Base-by-base conservation (phyloP, 208 protist genomes). In the Leishmania braziliensis region DNA sequence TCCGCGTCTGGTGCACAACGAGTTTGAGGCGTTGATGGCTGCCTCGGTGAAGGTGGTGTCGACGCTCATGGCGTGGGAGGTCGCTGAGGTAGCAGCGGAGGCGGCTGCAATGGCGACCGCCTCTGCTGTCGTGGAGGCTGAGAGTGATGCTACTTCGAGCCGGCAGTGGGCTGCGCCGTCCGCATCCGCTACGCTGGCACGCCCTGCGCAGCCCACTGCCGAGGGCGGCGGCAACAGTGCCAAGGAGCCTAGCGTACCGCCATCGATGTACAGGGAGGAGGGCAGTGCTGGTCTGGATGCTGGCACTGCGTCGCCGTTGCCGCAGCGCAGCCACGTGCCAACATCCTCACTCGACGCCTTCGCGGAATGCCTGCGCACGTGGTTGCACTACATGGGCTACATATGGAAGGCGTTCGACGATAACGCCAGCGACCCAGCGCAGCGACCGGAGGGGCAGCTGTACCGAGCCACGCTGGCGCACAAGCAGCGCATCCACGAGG, bases 341-440 rank as follows among this genome's bases (percentile, higher is more conserved):
- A 65, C 69, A 8, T 65, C 78, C 5, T 46, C 68, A 10, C 70
- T 77, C 3, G 86, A 86, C 71, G 87, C 90, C 54, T 78, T 97
- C 18, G 85, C 84, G 48, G 89, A 95, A 80, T 95, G 91, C 75
- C 79, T 97, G 51, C 88, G 91, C 23, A 88, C 88, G 46, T 97
- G 93, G 92, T 68, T 94, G 75, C 92, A 95, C 77, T 97, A 93
- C 70, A 95, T 95, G 89, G 93, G 93, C 43, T 95, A 95, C 83
- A 85, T 95, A 0, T 95, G 91, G 93, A 88, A 91, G 82, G 58
- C 91, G 14, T 97, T 97, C 79, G 93, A 97, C 79, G 89, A 90
- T 75, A 90, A 90, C 70, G 80, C 93, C n/a, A 85, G 85, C 36
- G 91, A 96, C 77, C 93, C 93, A 12, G 91, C 88, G 54, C 81